Base-by-base conservation (phyloP, 2,329 filamentous ascomycete species). In the Epichloe aotearoae region DNA sequence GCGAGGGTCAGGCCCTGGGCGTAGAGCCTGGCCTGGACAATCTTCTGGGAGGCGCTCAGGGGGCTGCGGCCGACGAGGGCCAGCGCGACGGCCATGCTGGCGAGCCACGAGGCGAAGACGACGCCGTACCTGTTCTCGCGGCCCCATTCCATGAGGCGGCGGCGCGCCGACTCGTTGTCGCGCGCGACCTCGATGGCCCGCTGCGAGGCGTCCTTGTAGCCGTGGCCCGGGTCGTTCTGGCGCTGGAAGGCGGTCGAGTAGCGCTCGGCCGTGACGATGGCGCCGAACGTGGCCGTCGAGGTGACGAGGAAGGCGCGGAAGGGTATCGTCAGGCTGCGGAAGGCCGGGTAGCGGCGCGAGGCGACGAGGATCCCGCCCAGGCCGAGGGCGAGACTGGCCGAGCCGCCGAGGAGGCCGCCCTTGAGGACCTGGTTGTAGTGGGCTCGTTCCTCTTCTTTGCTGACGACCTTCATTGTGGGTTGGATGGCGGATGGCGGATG, bases 1-100 rank as follows among this genome's bases (percentile, higher is more conserved):
- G 84, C 86, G 45, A 96, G 73, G 5, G 90, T 95, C 59, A 95
- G 72, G 5, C 86, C 88, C 73, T 96, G 90, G 3, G 90, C 90
- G 69, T 95, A 95, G 57, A 96, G 85, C 78, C 90, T 84, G 23
- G 89, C 90, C 75, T 96, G 90, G 15, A 96, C 90, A 20, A 96
- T 72, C 76, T 95, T 95, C 74, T 96, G 90, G 54, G 78, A 72
- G 2, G 81, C 83, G 47, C 77, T 80, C 45, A 95, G 74, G 57
- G 79, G 82, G 65, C 88, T 88, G 55, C 88, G 80, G 62, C 84
- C 81, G 56, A 96, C 88, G 33, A 94, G 66, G 50, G 75, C 80
- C 57, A 93, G 78, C 4, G 87, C 83, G 41, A 83, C 68, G 53
- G 76, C 81, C 82, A 96, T 91, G 60, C 82, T 82, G 39, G 84